Percentiles rank a stretch among this genome's conserved stretches.
phyloP scores from a whole-genome alignment of 352 stramenopile genomes.

The Pythium graminicola region DNA sequence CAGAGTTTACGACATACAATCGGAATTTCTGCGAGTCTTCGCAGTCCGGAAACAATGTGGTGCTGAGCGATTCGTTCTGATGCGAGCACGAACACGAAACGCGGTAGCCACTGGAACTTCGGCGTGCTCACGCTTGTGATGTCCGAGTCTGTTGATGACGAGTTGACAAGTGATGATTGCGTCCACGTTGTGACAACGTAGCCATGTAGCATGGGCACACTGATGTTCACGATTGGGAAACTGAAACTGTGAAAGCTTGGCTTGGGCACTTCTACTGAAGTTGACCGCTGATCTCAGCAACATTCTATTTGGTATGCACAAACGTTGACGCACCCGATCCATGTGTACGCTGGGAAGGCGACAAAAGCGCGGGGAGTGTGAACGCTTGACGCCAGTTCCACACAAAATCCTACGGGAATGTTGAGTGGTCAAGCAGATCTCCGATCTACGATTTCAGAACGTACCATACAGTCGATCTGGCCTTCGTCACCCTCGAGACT shows the following conservation, averaged over 20 bases:
- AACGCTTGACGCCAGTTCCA: constrained; percentile 28
- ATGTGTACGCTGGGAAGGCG: constrained; percentile 21
- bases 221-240: constrained; percentile 12
- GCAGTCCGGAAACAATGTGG: not conserved
- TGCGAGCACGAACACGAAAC: constrained; percentile 9
- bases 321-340: constrained; percentile 4
- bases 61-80: not conserved
- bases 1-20: constrained; percentile 4
- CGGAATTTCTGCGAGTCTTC: not conserved
- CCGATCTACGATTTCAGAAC: not conserved
- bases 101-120: constrained; percentile 6
- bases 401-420: constrained; percentile 33
- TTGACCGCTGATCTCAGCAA: no score
- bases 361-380: constrained; percentile 11
- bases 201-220: constrained; percentile 19
- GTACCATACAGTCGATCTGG: constrained; percentile 8
- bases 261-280: constrained; percentile 17
- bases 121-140: no score
- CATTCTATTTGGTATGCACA: no score
- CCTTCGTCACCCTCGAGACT: not conserved
- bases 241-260: constrained; percentile 43
- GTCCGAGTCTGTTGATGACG: no score
- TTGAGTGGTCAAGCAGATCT: not conserved
- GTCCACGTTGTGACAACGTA: constrained; percentile 35
- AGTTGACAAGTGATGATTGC: no score